phyloP scores from a whole-genome alignment of 768 basidiomycete species.

The Leccinum truebloodii region DNA sequence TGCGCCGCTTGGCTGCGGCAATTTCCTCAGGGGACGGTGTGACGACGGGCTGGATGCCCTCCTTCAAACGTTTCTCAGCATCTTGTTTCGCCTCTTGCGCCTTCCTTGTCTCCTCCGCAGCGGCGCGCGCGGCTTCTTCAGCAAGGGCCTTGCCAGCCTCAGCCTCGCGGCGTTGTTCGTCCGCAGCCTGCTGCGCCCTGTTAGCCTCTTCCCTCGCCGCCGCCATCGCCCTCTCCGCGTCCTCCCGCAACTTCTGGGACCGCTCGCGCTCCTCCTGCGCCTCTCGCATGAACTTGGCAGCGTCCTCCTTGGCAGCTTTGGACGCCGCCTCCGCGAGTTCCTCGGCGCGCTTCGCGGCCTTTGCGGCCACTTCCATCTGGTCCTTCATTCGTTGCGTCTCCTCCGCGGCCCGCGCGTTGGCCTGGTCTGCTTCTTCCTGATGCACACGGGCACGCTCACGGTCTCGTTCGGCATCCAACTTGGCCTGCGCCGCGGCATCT shows the following conservation, averaged over 20 bases:
- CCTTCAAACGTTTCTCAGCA: too few species aligned
- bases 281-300: conserved; percentile 1
- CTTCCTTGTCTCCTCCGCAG: too few species aligned
- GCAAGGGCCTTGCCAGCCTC: too few species aligned
- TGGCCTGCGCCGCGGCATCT: background rate
- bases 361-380: conserved; percentile 12
- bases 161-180: too few species aligned
- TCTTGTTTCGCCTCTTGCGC: too few species aligned
- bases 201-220: conserved; percentile 9
- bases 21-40: too few species aligned
- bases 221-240: conserved; percentile 5
- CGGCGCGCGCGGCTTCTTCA: too few species aligned
- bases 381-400: background rate
- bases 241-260: conserved; percentile 3
- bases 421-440: background rate
- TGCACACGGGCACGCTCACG: background rate
- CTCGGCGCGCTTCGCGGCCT: background rate
- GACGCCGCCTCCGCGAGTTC: conserved; percentile 7
- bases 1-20: too few species aligned
- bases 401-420: background rate
- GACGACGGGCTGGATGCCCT: too few species aligned
- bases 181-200: too few species aligned
- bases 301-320: conserved; percentile 11
- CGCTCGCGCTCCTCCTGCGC: conserved; percentile 9
- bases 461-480: background rate